Evolutionary conservation across 2,329 filamentous ascomycete species (phyloP), one percentile per base, ranked within the genome.

Genomic region (Neurospora sp.): DNA sequence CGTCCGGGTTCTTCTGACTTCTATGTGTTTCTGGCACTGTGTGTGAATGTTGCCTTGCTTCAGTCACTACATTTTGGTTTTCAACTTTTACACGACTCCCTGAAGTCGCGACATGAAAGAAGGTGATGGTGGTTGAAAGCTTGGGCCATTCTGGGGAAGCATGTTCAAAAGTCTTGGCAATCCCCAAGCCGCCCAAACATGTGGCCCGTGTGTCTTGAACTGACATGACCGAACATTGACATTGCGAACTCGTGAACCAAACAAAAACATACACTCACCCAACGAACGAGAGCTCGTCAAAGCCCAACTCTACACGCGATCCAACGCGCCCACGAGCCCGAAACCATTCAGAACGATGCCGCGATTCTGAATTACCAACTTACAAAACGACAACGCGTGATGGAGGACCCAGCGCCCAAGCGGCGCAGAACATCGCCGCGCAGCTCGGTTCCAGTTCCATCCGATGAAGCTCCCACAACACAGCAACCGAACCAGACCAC

Each of bases 341-440:
- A 70, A 71, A 40, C 70, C 67, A 67, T 69, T 67, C 33, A 40
- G 43, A 28, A 67, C 5, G n/a, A 43, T 33, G 10, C 17, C 36
- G 69, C 71, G 66, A 74, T 67, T 28, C 75, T 74, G 73, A 69
- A 40, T n/a, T 9, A 46, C 23, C n/a, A 70, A 4, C 9, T 38
- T 39, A 19, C 10, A 66, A 58, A 11, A 70, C 69, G 66, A 62
- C 39, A 70, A 46, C 23, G 38, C 70, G 70, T 71, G 72, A 86
- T 86, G 84, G 86, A 88, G 73, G 81, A 84, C 69, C 87, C 88
- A 36, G 86, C 88, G 66, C 82, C 87, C 5, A 91, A 92, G 79
- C 83, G 88, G 76, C 86, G 88, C 76, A 89, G 88, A 77, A 88
- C 84, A 28, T 90, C 88, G 71, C 85, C 87, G 19, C 83, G 82